phyloP scores from a whole-genome alignment of 306 rosid genomes.

The Canavalia gladiata region DNA sequence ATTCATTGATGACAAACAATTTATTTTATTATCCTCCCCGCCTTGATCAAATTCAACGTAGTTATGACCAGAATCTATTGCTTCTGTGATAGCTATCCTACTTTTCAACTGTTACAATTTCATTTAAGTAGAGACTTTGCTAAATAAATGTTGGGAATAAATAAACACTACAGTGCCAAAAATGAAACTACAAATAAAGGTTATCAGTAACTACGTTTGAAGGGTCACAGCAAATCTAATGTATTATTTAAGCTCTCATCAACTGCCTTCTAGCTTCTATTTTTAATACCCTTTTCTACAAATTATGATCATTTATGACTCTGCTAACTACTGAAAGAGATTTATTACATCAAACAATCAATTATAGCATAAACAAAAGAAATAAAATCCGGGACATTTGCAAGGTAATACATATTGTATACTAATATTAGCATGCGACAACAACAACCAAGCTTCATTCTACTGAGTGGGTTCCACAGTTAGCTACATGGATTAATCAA shows the following conservation, averaged over 20 bases:
- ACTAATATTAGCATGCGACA: constrained; percentile 13
- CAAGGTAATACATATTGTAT: constrained; percentile 36
- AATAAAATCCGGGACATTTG: constrained; percentile 4
- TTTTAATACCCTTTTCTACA: constrained; percentile 27
- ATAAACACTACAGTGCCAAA: neutral
- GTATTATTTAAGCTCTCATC: neutral
- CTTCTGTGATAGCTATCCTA: constrained; percentile 23
- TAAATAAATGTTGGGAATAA: neutral
- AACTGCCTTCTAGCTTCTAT: constrained; percentile 8
- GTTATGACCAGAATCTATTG: constrained; percentile 3
- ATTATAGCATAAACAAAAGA: constrained; percentile 10
- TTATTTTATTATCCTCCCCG: neutral
- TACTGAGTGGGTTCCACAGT: neutral
- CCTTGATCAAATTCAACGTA: constrained; percentile 27
- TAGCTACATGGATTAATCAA: constrained; percentile 9
- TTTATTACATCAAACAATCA: constrained; percentile 34
- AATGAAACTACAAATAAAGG: constrained; percentile 33
- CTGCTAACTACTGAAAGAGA: constrained; percentile 21
- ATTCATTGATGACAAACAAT: neutral
- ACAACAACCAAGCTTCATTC: constrained; percentile 8
- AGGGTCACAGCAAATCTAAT: neutral
- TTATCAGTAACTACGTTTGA: neutral
- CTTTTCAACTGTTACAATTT: constrained; percentile 22
- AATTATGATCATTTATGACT: constrained; percentile 30
- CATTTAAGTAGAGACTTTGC: constrained; percentile 19